Conservation (phyloP, 768 basidiomycete genomes). For the Pseudohyphozyma bogoriensis region DNA sequence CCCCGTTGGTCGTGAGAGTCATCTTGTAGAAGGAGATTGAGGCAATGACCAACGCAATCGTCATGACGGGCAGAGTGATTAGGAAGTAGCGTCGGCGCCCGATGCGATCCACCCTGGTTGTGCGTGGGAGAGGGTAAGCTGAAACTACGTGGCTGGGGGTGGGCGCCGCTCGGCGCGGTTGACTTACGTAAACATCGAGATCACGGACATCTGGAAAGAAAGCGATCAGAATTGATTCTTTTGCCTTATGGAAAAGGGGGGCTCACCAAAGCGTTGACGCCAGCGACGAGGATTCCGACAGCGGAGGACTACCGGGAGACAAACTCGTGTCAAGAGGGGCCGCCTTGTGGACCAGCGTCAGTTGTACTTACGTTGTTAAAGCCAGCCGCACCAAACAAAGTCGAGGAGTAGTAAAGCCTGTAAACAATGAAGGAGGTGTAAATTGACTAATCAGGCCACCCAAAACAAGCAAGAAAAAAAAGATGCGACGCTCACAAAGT, state of each 20-base stretch:
- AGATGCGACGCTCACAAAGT: no score
- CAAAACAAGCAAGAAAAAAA: no score
- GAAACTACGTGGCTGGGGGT: no score
- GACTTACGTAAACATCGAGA: constrained; percentile 1
- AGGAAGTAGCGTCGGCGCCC: no score
- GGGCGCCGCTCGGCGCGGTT: neutral
- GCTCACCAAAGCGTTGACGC: neutral
- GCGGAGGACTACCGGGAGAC: constrained; percentile 51
- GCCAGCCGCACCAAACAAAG: constrained; percentile 64
- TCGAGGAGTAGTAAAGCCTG: constrained; percentile 46
- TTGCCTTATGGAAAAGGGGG: neutral
- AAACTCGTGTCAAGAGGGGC: neutral
- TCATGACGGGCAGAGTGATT: no score
- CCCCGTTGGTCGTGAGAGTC: constrained; percentile 45
- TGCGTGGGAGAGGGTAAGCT: no score
- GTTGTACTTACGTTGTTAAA: constrained; percentile 49
- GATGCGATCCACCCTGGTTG: no score
- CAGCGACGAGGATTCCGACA: constrained; percentile 43
- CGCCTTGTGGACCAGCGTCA: no score
- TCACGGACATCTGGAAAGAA: constrained; percentile 2
- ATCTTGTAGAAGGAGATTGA: constrained; percentile 70
- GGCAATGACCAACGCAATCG: constrained; percentile 50
- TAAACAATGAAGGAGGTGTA: neutral
- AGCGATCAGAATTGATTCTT: no score
- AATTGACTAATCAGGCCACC: no score